Evolutionary conservation across 208 protist species (phyloP), one percentile per base, ranked within the genome.

Genomic region (Acanthamoeba pearcei): DNA sequence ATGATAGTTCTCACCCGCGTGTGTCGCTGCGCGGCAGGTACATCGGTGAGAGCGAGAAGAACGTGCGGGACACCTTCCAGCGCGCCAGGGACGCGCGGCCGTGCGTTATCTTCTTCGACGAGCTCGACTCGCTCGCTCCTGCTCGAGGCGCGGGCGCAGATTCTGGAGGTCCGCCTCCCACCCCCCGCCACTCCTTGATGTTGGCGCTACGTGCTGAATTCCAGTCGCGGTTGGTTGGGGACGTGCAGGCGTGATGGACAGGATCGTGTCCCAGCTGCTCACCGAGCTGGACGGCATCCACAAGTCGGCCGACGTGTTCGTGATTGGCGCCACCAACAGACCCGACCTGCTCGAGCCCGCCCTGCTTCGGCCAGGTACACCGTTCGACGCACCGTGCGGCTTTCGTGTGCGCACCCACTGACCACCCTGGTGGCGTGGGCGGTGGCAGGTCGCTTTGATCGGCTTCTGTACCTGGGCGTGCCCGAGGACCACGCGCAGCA

Each of bases 41-140:
- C 86, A 96, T 98, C 53, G 98, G 98, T 62, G 97, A 98, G 74
- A 96, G 91, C 55, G 98, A 98, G 91, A 97, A 97, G 80, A 98
- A 98, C 55, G 97, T 98, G 22, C 93, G 98, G 62, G 95, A 97
- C 32, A 93, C 98, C 29, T 98, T 98, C 82, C 38, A 42, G 38
- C n/a, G 94, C 38, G 97, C 96, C 13, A 51, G 97, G 46, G 88
- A 97, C 51, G 95, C 97, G 0, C 95, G 89, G 15, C 98, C 97
- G 62, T 98, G 97, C 78, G 96, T 98, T 42, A 96, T 98, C 27
- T 98, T 98, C 95, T 98, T 98, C 66, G 98, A 98, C 95, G 98
- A 98, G 91, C 55, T 98, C 5, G 98, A 98, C 95, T 97, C 98
- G 1, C 55, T 98, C 1, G 97, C 97, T 12, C 97, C 97, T n/a